Evolutionary conservation across 129 eudicot species (phyloP), one percentile per base, ranked within the genome.

Genomic region (Artemisia annua): DNA sequence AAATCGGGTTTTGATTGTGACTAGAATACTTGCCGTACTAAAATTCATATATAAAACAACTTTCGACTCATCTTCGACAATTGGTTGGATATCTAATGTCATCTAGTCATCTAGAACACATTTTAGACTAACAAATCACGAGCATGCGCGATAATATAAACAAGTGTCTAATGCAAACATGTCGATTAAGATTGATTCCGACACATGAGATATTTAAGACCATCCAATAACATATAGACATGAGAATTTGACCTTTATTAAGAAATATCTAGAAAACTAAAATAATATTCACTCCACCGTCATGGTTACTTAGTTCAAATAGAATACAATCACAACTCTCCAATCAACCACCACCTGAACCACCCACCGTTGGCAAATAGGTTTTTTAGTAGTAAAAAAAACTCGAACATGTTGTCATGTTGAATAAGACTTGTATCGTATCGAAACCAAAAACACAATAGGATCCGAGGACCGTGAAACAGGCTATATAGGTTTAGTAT

Each of bases 91-190:
- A 11, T 24, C 43, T 12, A 28, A 14, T 19, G 13, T 24, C 66
- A 11, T 60, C 5, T 60, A 60, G 10, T 24, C 66, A 11, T 60
- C 5, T 60, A 60, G 10, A 60, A 3, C 44, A 60, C 15, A 11
- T 12, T n/a, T n/a, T 30, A 59, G 5, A 12, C 57, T 2, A 19
- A 48, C 56, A 66, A 32, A 66, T 30, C 28, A 46, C 15, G 72
- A 43, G 75, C 75, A 71, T 71, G 75, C 75, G 64, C 15, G 57
- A 67, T 67, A 67, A 67, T 57, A 30, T 71, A 17, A 56, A 44
- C 14, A 16, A 55, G 19, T 54, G 56, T 56, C 52, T 15, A 64
- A 54, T 55, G 65, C 46, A 19, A 56, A 57, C 20, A 32, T 64
- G 69, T 64, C 52, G 14, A 19, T 66, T 17, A 43, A 16, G 55